A percentile compares a stretch with the other conserved stretches of the same genome.
phyloP scores from a whole-genome alignment of 176 grass and related monocot genomes.

The Cenchrus americanus region DNA sequence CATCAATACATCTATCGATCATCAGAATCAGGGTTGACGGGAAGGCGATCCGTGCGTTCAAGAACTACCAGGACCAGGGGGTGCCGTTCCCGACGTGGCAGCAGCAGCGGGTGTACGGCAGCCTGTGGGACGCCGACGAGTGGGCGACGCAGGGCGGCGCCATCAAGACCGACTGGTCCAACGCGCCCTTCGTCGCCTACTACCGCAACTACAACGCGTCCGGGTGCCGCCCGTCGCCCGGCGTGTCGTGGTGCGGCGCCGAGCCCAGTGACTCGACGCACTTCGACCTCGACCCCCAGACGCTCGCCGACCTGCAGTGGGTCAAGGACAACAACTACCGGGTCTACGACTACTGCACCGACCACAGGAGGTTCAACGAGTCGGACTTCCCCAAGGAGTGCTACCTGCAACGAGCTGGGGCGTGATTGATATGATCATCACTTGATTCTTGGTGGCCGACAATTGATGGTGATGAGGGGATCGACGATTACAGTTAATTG shows the following conservation, averaged over 20 bases:
- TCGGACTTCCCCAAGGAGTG: slow-evolving; percentile 52
- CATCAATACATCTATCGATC: no score
- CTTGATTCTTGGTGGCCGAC: not conserved
- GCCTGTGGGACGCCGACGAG: slow-evolving; percentile 70
- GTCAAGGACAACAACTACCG: not conserved
- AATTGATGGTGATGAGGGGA: not conserved
- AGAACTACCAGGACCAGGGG: slow-evolving; percentile 52
- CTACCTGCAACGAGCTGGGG: not conserved
- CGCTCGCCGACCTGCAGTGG: slow-evolving; percentile 21
- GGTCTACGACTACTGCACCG: slow-evolving; percentile 75
- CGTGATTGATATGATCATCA: not conserved
- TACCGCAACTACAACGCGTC: slow-evolving; percentile 53
- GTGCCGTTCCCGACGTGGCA: slow-evolving; percentile 60
- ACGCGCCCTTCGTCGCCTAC: slow-evolving; percentile 64
- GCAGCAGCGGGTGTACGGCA: slow-evolving; percentile 56
- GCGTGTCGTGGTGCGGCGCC: slow-evolving; percentile 50
- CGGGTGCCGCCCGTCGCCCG: slow-evolving; percentile 46
- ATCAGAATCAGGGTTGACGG: slow-evolving; percentile 68
- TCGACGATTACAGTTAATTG: not conserved
- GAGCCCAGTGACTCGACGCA: slow-evolving; percentile 26
- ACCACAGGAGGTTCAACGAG: slow-evolving; percentile 46
- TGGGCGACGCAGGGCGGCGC: slow-evolving; percentile 78
- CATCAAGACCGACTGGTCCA: slow-evolving; percentile 75
- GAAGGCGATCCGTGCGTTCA: slow-evolving; percentile 56
- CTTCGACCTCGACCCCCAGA: slow-evolving; percentile 29